Evolutionary conservation across 1,284 basidiomycete species (phyloP).

Genomic region (Leccinum proximum): DNA sequence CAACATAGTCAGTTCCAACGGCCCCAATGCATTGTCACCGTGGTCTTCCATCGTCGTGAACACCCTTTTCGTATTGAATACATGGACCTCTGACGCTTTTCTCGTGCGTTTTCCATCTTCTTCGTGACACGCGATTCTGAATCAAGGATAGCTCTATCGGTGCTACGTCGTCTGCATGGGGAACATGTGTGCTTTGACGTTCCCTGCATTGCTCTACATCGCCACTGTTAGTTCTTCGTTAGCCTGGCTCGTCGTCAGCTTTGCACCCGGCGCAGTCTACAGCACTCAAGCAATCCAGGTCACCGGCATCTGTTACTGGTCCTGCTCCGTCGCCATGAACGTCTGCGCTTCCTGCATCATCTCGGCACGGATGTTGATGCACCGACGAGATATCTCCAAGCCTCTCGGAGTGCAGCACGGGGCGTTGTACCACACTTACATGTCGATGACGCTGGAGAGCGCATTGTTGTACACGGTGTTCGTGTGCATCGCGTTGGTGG

Average conservation of each 20-base stretch:
- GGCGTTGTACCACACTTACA: slow-evolving; percentile 20
- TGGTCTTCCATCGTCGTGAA: slow-evolving; percentile 18
- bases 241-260: slow-evolving; percentile 14
- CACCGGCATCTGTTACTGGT: slow-evolving; percentile 14
- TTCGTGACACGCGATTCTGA: background rate
- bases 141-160: slow-evolving; percentile 20
- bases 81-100: slow-evolving; percentile 23
- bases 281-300: slow-evolving; percentile 15
- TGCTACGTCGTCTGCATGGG: slow-evolving; percentile 22
- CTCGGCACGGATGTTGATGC: slow-evolving; percentile 15
- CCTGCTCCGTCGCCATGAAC: slow-evolving; percentile 17
- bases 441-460: slow-evolving; percentile 27
- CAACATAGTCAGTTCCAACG: slow-evolving; percentile 9
- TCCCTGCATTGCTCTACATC: slow-evolving; percentile 17
- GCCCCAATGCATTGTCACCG: slow-evolving; percentile 10
- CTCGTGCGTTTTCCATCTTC: slow-evolving; percentile 14
- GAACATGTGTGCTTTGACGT: background rate
- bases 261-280: slow-evolving; percentile 13
- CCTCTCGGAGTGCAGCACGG: slow-evolving; percentile 14
- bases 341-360: slow-evolving; percentile 16
- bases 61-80: slow-evolving; percentile 21
- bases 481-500: slow-evolving; percentile 10
- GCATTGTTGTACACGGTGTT: slow-evolving; percentile 21
- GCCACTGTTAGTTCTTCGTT: slow-evolving; percentile 16
- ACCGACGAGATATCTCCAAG: slow-evolving; percentile 9